Conservation (phyloP, 106 monocot species). For the Gastrodia elata region DNA sequence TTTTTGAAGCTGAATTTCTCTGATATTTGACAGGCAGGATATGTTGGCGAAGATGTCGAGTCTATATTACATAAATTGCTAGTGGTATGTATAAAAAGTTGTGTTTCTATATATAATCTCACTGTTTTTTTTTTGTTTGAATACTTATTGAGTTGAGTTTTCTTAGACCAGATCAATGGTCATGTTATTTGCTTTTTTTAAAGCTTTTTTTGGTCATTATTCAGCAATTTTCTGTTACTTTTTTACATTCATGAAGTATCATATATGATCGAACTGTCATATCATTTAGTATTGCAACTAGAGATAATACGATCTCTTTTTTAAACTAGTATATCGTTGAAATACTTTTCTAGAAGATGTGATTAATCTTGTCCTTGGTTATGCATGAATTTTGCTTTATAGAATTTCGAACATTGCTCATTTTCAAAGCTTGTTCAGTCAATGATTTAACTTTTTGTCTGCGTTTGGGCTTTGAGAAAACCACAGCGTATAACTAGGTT, state of each 20-base stretch:
- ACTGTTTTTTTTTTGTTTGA: no score
- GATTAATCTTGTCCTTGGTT: background rate
- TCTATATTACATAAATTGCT: conserved; percentile 91
- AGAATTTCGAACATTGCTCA: background rate
- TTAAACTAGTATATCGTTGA: background rate
- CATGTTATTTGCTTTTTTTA: background rate
- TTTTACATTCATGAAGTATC: background rate
- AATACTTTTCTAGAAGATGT: background rate
- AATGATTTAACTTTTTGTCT: no score
- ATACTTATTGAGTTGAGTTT: no score
- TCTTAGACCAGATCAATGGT: no score
- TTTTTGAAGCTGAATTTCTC: conserved; percentile 3
- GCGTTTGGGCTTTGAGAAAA: no score
- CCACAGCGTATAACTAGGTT: no score
- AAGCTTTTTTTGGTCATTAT: background rate
- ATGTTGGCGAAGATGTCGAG: conserved; percentile 99
- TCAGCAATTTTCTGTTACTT: background rate
- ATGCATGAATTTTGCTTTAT: background rate
- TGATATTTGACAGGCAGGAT: conserved; percentile 70
- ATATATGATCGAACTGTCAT: background rate
- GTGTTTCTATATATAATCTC: background rate
- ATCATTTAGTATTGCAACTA: background rate
- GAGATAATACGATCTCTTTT: background rate
- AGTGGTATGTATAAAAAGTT: conserved; percentile 58
- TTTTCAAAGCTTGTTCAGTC: background rate